These are phyloP conservation scores for Microdochium trichocladiopsis DNA, from an alignment of 2,329 filamentous ascomycete species.

Conservation along the genomic window DNA sequence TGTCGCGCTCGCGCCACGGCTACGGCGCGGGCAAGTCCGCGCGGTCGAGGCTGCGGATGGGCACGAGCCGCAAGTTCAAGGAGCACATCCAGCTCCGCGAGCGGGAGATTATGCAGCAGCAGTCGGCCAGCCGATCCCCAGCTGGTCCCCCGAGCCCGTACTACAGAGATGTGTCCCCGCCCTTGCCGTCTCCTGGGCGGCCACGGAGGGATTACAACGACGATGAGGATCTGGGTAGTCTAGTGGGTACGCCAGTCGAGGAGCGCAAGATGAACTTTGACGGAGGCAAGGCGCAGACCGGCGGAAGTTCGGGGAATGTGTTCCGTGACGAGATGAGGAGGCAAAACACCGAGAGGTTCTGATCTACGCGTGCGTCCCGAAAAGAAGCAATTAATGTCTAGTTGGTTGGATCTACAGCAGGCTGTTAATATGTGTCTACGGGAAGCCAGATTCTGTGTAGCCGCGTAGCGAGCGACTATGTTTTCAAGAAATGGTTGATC, in stretches of 20 bases:
- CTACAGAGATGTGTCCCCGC: constrained; percentile 27
- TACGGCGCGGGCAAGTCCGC: neutral
- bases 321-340: constrained; percentile 44
- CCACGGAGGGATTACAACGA: constrained; percentile 24
- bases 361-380: constrained; percentile 1
- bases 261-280: constrained; percentile 31
- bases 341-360: constrained; percentile 33
- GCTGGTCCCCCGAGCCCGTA: constrained; percentile 5
- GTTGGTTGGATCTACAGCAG: too few species aligned
- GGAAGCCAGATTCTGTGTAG: too few species aligned
- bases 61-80: constrained; percentile 1
- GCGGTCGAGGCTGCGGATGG: neutral
- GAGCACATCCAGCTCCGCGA: neutral
- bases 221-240: constrained; percentile 41
- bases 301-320: constrained; percentile 22
- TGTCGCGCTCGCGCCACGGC: constrained; percentile 36
- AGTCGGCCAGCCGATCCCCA: neutral
- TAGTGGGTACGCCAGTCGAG: constrained; percentile 38
- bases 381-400: too few species aligned
- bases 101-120: neutral
- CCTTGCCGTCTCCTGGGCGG: constrained; percentile 4
- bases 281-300: constrained; percentile 10
- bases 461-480: too few species aligned
- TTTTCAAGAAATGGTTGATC: too few species aligned
- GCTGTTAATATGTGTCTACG: too few species aligned